Evolutionary conservation across 2,329 filamentous ascomycete species (phyloP), one percentile per base, ranked within the genome.

Genomic region (Atkinsonella texensis): DNA sequence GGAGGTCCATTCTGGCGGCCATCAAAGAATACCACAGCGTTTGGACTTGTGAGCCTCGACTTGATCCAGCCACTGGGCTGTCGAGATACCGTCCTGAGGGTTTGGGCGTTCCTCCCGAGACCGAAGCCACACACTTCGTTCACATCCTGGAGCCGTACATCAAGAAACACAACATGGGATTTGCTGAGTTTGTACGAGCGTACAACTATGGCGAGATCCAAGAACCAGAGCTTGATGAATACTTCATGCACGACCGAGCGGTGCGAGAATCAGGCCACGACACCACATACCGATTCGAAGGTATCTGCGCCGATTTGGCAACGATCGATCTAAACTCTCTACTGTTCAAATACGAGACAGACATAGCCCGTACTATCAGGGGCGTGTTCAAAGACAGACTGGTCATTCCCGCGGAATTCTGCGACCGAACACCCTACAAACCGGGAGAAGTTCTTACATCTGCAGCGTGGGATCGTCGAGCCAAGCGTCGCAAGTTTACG

Each of bases 191-290:
- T 65, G 89, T 96, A 20, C 70, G 81, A 33, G 89, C 87, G 1
- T 98, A 98, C 75, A 97, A 97, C 66, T 68, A 82, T 55, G 81
- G 84, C 18, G 67, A 80, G 49, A 78, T 98, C 28, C 68, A 75
- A 46, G 91, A 97, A 70, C 89, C 90, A 0, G 88, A 95, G 56
- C 75, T 98, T 13, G 93, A 98, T 62, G 83, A 90, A 46, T 98
- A 97, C 70, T 97, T 97, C 71, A 72, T 95, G 63, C 93, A 98
- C 66, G 93, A 98, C 65, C 86, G 93, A 54, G 90, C 91, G 2
- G 90, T 97, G 35, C 85, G 93, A 58, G 93, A 98, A 68, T 96
- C 91, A 17, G 93, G 93, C 12, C 93, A 98, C 67, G 93, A 98
- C 65, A 98, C 93, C 2, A 87, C 87, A 15, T 97, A 97, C 69